Evolutionary conservation across 1,284 basidiomycete species (phyloP).

Genomic region (Apiotrichum porosum): DNA sequence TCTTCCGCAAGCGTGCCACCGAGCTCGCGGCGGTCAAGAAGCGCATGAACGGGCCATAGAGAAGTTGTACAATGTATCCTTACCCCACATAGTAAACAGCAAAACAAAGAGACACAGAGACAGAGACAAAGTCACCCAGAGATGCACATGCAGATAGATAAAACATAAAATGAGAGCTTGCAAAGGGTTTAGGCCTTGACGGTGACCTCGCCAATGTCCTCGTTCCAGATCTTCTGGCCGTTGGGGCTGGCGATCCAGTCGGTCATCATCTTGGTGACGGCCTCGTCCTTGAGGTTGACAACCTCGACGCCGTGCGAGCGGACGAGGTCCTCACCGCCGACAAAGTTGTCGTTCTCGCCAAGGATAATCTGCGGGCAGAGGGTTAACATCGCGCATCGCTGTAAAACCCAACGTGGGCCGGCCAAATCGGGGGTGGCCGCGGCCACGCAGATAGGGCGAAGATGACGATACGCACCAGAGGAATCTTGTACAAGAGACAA

Average conservation of each 20-base stretch:
- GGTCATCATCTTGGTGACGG: conserved; percentile 29
- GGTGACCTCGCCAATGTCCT: conserved; percentile 44
- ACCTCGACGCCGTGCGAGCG: conserved; percentile 19
- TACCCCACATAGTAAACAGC: no score
- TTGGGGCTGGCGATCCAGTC: conserved; percentile 29
- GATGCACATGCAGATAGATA: background rate
- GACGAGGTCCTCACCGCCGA: conserved; percentile 28
- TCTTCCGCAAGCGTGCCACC: conserved; percentile 37
- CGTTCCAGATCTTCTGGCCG: conserved; percentile 30
- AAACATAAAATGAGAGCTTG: background rate
- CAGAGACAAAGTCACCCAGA: no score
- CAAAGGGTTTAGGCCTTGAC: background rate
- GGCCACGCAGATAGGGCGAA: no score
- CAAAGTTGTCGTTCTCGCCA: conserved; percentile 34
- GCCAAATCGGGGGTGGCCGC: no score
- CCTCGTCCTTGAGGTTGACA: conserved; percentile 26
- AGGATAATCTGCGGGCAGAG: conserved; percentile 25
- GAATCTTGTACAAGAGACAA: conserved; percentile 30
- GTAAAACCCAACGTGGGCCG: no score
- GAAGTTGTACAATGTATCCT: background rate
- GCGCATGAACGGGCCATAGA: conserved; percentile 8
- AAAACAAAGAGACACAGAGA: no score
- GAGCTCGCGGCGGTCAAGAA: conserved; percentile 30
- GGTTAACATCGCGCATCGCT: no score
- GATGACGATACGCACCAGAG: background rate